A percentile compares a stretch with the other conserved stretches of the same genome.
These are phyloP conservation scores for Epichloe sibirici DNA, from an alignment of 2,329 filamentous ascomycete genomes.

Conservation along the genomic window DNA sequence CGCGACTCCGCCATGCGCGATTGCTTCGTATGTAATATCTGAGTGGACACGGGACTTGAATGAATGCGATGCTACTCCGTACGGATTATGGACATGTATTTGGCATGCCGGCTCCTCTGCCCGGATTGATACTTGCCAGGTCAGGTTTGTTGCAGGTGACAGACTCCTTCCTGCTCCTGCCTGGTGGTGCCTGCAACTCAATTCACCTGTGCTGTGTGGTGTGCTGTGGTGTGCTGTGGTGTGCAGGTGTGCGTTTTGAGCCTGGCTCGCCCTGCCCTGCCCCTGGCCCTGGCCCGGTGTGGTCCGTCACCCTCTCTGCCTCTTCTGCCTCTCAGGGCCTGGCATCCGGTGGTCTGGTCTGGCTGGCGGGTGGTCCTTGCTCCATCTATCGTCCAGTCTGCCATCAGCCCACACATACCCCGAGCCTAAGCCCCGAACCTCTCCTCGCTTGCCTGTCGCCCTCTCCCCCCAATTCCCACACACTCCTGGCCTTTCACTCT, in stretches of 20 bases:
- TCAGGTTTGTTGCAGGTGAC: too few relatives aligned
- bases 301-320: too few relatives aligned
- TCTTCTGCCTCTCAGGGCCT: too few relatives aligned
- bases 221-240: background rate
- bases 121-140: too few relatives aligned
- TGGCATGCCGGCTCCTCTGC: too few relatives aligned
- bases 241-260: too few relatives aligned
- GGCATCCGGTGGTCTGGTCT: background rate
- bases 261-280: too few relatives aligned
- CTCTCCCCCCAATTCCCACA: slow-evolving; percentile 6
- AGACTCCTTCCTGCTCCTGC: background rate
- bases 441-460: slow-evolving; percentile 6
- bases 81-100: too few relatives aligned
- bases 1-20: background rate
- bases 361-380: background rate
- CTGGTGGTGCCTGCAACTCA: background rate
- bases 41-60: too few relatives aligned
- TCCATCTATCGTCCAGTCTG: background rate
- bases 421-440: background rate
- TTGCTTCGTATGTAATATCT: background rate
- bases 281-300: too few relatives aligned
- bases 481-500: slow-evolving; percentile 5
- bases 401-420: background rate
- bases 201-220: background rate
- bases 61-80: too few relatives aligned